Percentiles rank a stretch among this genome's conserved stretches.
Evolutionary conservation across 2,329 filamentous ascomycete species (phyloP).

Genomic region (Monosporascus sp.): DNA sequence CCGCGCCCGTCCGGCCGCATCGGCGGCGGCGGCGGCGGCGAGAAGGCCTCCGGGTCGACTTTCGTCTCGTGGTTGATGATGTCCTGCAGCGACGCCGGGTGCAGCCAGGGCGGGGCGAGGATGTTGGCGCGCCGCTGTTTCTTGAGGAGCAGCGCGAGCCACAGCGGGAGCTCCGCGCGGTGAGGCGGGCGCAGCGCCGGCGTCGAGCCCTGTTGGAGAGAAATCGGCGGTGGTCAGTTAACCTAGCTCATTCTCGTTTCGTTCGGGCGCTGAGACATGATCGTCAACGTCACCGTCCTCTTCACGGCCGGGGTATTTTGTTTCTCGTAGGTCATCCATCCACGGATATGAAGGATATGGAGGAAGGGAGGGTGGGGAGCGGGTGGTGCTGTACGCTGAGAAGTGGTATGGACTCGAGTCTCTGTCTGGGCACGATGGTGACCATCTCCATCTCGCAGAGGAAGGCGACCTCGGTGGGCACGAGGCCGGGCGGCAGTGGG

Average conservation of each 20-base stretch:
- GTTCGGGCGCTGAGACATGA: neutral
- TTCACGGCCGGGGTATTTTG: too few species aligned
- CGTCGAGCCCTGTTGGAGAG: slow-evolving; percentile 64
- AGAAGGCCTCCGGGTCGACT: slow-evolving; percentile 65
- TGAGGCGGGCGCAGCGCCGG: slow-evolving; percentile 74
- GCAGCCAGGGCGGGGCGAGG: slow-evolving; percentile 83
- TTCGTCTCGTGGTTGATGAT: slow-evolving; percentile 80
- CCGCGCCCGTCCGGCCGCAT: slow-evolving; percentile 43
- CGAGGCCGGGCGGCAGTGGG: slow-evolving; percentile 47
- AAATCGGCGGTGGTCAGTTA: neutral
- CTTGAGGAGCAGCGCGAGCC: slow-evolving; percentile 92
- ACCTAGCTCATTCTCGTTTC: neutral
- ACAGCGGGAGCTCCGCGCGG: slow-evolving; percentile 75
- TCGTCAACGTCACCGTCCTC: too few species aligned
- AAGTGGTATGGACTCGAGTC: slow-evolving; percentile 78
- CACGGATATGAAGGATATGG: slow-evolving; percentile 13
- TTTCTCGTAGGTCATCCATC: too few species aligned
- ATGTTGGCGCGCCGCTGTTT: slow-evolving; percentile 93
- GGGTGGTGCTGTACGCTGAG: slow-evolving; percentile 63
- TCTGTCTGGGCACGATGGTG: slow-evolving; percentile 85
- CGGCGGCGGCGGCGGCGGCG: slow-evolving; percentile 66
- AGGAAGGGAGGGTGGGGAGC: slow-evolving; percentile 10
- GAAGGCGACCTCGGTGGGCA: slow-evolving; percentile 86
- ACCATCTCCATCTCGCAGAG: slow-evolving; percentile 97
- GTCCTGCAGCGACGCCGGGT: slow-evolving; percentile 65